These are phyloP conservation scores for Eucalyptus erythrocorys DNA, from an alignment of 345 rosid species.

Conservation along the genomic window DNA sequence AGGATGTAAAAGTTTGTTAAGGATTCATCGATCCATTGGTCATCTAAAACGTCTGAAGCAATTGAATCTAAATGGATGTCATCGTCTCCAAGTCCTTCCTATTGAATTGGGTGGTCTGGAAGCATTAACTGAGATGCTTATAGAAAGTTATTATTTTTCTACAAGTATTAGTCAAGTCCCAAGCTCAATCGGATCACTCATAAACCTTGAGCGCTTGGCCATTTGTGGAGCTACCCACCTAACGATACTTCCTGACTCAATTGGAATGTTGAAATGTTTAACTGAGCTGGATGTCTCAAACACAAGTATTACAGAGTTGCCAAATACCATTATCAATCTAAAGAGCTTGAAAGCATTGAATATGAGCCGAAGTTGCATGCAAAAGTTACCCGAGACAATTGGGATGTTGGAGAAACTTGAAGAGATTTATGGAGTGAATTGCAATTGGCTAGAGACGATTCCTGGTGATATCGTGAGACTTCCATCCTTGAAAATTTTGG, in stretches of 20 bases:
- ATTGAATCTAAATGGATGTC: not conserved
- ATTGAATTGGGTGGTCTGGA: not conserved
- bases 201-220: not conserved
- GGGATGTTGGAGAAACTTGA: not conserved
- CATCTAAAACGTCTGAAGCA: not conserved
- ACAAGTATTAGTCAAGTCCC: not conserved
- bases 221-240: not conserved
- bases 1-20: not conserved
- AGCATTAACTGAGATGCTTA: not conserved
- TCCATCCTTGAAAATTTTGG: accelerated
- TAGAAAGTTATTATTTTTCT: not conserved
- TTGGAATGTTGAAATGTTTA: not conserved
- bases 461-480: not conserved
- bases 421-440: not conserved
- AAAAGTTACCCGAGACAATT: not conserved
- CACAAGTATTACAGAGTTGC: not conserved
- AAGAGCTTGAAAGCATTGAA: not conserved
- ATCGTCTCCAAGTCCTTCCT: not conserved
- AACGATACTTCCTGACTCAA: not conserved
- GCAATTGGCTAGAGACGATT: not conserved
- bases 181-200: not conserved
- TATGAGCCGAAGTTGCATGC: not conserved
- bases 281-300: not conserved
- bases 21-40: not conserved
- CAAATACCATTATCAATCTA: not conserved